Evolutionary conservation across 352 stramenopile species (phyloP), one percentile per base, ranked within the genome.

Genomic region (Phytopythium oedochilum): DNA sequence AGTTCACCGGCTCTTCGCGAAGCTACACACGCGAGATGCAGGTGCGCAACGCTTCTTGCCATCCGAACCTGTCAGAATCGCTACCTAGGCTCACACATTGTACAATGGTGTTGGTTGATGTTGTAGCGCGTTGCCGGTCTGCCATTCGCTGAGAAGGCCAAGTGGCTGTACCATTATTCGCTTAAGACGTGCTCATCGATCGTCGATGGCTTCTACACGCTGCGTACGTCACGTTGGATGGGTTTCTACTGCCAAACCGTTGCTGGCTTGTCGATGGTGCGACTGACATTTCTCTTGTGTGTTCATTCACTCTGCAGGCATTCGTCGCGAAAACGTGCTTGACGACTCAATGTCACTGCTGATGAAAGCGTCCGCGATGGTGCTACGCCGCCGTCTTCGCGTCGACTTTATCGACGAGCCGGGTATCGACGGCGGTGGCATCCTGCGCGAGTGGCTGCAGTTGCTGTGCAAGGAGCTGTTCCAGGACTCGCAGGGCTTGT

Each of bases 401-500:
- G 80, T 96, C 29, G 75, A 96, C 46, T 96, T 97, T 60, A 73
- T 88, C 52, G 78, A 89, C 31, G 83, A 94, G 58, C 71, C 65
- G n/a, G 81, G 83, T 18, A 58, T 91, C 5, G 85, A 94, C 31
- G 83, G 78, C 22, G 85, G 83, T 28, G 85, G 82, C 3, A 86
- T 94, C 52, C 63, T 89, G 43, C 77, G 85, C 10, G 85, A 94
- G 50, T 94, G 85, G 85, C 59, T 89, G 39, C 67, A 87, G 49
- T 58, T 97, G 31, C 57, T 96, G 36, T 88, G 71, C 56, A 71
- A 63, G 5, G 66, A 89, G 28, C 29, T 94, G 31, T 88, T 92
- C 55, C 48, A 68, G 0, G 75, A 83, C 18, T 43, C 60, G 18
- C 64, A 62, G 6, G 82, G 75, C 2, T 18, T 91, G 8, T 92